Base-by-base conservation (phyloP, 2,329 filamentous ascomycete genomes). In the Malbranchea cinnamomea region DNA sequence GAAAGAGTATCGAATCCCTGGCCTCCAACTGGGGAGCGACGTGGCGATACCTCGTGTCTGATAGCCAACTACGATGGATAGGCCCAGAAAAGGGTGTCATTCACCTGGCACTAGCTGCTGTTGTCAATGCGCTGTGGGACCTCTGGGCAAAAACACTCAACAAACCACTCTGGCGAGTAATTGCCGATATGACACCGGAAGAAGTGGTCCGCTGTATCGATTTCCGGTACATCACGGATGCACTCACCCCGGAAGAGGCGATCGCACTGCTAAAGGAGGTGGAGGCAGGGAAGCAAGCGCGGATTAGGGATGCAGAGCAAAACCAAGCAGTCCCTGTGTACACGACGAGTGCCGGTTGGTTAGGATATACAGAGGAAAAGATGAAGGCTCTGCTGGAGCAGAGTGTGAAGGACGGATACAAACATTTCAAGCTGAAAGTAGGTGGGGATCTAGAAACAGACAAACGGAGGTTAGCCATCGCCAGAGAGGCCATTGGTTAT, bases 61-160 rank as follows among this genome's bases (percentile, higher is more conserved):
- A 93, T 65, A 80, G 73, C 43, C 84, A 93, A 56, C 67, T 92
- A 31, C 79, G 84, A 34, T 93, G 85, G 84, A 89, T 93, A 48
- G 84, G 84, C 0, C 84, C 84, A 0, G 84, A 93, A 48, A 93
- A 93, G 59, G 84, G 84, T 36, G 84, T 93, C 25, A 91, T 91
- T 43, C 84, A 93, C 56, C 78, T 94, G 5, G 84, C 84, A 1
- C 73, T 93, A 7, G 83, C 81, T 17, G 80, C 83, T 24, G 78
- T 92, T 10, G 80, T 91, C 44, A 93, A 93, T 53, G 84, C 83
- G 10, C 66, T 92, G 45, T 93, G 84, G 84, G 84, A 93, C 54
- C 70, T 93, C n/a, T 92, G 84, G 84, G 83, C 81, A 32, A 92
- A 91, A 62, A 68, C 68, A 2, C 69, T 89, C 20, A 67, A 70